Conservation (phyloP, 495 filamentous ascomycete genomes). For the Symbiotaphrina buchneri region DNA sequence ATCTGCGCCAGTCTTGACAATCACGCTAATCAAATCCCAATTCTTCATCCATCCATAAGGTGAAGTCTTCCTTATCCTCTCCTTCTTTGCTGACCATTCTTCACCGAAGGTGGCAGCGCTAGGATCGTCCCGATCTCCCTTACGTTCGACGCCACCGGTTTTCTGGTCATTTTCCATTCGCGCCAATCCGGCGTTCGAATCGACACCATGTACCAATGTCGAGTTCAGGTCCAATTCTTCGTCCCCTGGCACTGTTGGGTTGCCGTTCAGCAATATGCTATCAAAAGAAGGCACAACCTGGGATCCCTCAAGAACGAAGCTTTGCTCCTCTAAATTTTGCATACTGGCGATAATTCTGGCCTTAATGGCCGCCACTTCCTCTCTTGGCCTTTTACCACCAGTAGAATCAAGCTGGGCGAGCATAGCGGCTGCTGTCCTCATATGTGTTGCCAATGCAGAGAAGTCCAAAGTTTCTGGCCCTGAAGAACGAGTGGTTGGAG, state of each 20-base stretch:
- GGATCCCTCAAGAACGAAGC: conserved; percentile 35
- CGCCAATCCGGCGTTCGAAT: conserved; percentile 41
- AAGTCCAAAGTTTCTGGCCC: conserved; percentile 38
- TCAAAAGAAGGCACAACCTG: conserved; percentile 42
- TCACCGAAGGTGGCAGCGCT: conserved; percentile 61
- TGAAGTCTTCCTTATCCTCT: conserved; percentile 50
- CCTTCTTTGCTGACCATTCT: conserved; percentile 52
- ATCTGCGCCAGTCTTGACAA: conserved; percentile 60
- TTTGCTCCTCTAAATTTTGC: conserved; percentile 64
- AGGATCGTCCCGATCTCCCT: conserved; percentile 59
- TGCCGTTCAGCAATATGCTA: conserved; percentile 38
- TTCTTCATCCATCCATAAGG: conserved; percentile 62
- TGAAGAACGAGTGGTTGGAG: conserved; percentile 8
- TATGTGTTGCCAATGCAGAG: conserved; percentile 54
- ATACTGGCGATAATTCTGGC: conserved; percentile 65
- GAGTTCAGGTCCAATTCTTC: conserved; percentile 20
- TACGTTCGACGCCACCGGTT: conserved; percentile 51
- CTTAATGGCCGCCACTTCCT: conserved; percentile 53
- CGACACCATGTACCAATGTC: conserved; percentile 21
- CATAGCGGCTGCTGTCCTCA: conserved; percentile 63
- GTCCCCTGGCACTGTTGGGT: conserved; percentile 13
- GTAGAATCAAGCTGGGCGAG: conserved; percentile 52
- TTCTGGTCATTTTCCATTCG: conserved; percentile 67
- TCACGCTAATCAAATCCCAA: conserved; percentile 60
- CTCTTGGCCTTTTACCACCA: conserved; percentile 42